Conservation (phyloP, 768 basidiomycete species). For the Mycena alexandri region DNA sequence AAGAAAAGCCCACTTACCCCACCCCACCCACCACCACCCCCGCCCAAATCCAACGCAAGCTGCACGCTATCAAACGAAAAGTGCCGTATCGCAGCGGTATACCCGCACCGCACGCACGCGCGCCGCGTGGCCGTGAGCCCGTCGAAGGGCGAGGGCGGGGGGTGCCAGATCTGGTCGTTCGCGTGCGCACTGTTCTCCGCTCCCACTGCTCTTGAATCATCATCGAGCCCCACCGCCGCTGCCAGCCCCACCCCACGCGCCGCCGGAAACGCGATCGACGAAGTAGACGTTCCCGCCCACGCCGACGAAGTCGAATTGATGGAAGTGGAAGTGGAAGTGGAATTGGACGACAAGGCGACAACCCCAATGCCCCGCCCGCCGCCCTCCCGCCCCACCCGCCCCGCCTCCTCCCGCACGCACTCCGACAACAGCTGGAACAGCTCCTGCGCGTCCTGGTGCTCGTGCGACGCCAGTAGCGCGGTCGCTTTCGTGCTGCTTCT, state of each 20-base stretch:
- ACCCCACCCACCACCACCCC: constrained; percentile 26
- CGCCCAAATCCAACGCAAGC: constrained; percentile 54
- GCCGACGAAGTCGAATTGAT: too few relatives aligned
- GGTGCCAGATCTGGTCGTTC: too few relatives aligned
- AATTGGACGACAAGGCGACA: constrained; percentile 40
- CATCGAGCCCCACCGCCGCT: too few relatives aligned
- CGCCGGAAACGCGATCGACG: too few relatives aligned
- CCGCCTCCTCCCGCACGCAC: constrained; percentile 88
- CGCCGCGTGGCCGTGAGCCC: constrained; percentile 91
- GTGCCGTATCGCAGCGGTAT: constrained; percentile 94
- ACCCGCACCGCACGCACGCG: constrained; percentile 90
- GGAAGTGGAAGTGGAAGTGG: too few relatives aligned
- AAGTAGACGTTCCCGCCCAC: too few relatives aligned
- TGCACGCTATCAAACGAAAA: constrained; percentile 91
- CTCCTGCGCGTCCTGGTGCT: too few relatives aligned
- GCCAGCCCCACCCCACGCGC: too few relatives aligned
- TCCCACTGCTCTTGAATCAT: too few relatives aligned
- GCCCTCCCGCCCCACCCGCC: constrained; percentile 44
- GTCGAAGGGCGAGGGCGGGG: constrained; percentile 76
- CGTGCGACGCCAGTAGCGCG: too few relatives aligned
- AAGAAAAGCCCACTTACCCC: too few relatives aligned
- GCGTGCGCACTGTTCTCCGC: too few relatives aligned
- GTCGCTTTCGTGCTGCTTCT: constrained; percentile 64
- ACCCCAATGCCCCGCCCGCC: constrained; percentile 66
- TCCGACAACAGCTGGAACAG: constrained; percentile 95